Evolutionary conservation across 1,139 yeast genomes (phyloP).

Genomic region (Yamadazyma aaseri): DNA sequence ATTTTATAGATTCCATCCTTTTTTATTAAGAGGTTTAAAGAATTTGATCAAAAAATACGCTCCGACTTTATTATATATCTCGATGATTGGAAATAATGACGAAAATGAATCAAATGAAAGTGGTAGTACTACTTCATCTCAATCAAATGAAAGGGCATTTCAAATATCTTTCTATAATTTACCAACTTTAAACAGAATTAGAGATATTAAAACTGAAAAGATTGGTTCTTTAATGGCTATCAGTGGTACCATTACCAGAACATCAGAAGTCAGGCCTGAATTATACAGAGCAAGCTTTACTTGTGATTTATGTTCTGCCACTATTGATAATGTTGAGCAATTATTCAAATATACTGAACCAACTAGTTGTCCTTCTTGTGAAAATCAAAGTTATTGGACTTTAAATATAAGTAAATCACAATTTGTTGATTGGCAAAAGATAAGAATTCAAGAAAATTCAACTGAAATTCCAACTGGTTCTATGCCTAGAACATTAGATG

Average conservation of each 20-base stretch:
- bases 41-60: conserved; percentile 72
- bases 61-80: conserved; percentile 64
- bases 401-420: conserved; percentile 80
- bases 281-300: conserved; percentile 82
- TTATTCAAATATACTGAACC: conserved; percentile 95
- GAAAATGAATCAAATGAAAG: conserved; percentile 13
- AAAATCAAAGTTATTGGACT: conserved; percentile 84
- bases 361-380: conserved; percentile 87
- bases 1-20: conserved; percentile 89
- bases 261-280: conserved; percentile 97
- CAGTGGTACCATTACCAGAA: conserved; percentile 94
- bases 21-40: conserved; percentile 71
- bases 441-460: conserved; percentile 92
- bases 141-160: conserved; percentile 67
- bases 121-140: conserved; percentile 26
- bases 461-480: conserved; percentile 97
- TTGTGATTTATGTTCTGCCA: conserved; percentile 85
- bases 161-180: conserved; percentile 89
- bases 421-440: conserved; percentile 96
- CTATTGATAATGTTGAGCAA: conserved; percentile 89
- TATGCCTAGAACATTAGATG: conserved; percentile 97
- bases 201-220: conserved; percentile 87
- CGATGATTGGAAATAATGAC: conserved; percentile 31
- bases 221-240: conserved; percentile 84
- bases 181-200: conserved; percentile 78